Evolutionary conservation across 352 stramenopile species (phyloP).

Genomic region (Pythium vanterpoolii): DNA sequence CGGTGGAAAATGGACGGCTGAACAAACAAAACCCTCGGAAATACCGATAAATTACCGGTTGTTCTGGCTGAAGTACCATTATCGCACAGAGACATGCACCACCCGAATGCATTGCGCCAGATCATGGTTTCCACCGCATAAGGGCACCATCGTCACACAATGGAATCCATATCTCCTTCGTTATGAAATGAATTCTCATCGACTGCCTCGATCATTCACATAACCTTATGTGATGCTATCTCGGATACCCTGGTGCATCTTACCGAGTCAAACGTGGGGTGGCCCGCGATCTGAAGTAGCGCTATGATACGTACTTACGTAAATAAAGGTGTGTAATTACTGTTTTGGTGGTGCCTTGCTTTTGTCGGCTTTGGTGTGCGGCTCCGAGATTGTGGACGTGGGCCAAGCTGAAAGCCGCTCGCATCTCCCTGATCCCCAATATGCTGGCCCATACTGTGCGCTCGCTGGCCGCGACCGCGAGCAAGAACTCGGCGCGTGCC

Average conservation of each 20-base stretch:
- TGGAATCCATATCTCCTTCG: not conserved
- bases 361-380: slow-evolving; percentile 12
- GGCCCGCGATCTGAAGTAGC: slow-evolving; percentile 19
- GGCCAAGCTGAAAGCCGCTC: slow-evolving; percentile 10
- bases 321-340: slow-evolving; percentile 18
- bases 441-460: slow-evolving; percentile 70
- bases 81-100: slow-evolving; percentile 25
- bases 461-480: slow-evolving; percentile 29
- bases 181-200: not conserved
- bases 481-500: slow-evolving; percentile 25
- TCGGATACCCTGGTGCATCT: not conserved
- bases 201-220: not conserved
- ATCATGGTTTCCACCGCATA: not conserved
- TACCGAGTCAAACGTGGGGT: slow-evolving; percentile 1
- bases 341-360: slow-evolving; percentile 28
- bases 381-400: slow-evolving; percentile 22
- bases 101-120: not conserved
- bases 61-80: slow-evolving; percentile 20
- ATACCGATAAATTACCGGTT: slow-evolving; percentile 27
- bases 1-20: slow-evolving; percentile 42
- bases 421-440: slow-evolving; percentile 4
- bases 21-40: slow-evolving; percentile 27
- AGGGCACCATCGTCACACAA: not conserved
- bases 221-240: not conserved
- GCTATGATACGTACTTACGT: slow-evolving; percentile 9